phyloP scores from a whole-genome alignment of 83 land plant genomes.

The Isoetes engelmannii region DNA sequence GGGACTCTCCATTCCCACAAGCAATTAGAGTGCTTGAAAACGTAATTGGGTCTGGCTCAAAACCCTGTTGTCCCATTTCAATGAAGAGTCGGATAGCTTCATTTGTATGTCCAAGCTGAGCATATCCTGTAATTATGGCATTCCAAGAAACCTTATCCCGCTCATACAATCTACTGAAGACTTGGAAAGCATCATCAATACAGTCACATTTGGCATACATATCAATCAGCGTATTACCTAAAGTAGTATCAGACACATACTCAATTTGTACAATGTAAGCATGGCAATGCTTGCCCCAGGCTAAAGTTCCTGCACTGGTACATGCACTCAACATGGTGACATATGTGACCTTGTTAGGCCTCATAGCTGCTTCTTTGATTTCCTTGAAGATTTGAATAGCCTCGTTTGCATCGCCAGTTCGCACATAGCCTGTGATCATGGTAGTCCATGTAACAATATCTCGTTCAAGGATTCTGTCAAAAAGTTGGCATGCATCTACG shows the following conservation, averaged over 20 bases:
- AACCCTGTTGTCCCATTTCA: conserved; percentile 18
- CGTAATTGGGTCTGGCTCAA: conserved; percentile 28
- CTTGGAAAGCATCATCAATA: conserved; percentile 24
- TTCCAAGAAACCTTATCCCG: conserved; percentile 52
- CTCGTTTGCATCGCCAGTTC: conserved; percentile 18
- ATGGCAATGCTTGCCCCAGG: conserved; percentile 46
- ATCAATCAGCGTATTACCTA: conserved; percentile 46
- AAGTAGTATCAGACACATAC: conserved; percentile 26
- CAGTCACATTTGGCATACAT: conserved; percentile 49
- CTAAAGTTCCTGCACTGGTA: conserved; percentile 29
- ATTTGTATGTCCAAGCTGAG: conserved; percentile 20
- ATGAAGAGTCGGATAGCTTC: conserved; percentile 34
- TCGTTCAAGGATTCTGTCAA: conserved; percentile 38
- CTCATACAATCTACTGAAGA: conserved; percentile 36
- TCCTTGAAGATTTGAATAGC: conserved; percentile 26
- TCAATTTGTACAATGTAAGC: conserved; percentile 32
- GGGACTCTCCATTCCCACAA: conserved; percentile 30
- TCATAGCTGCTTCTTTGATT: conserved; percentile 36
- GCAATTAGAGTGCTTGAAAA: conserved; percentile 46
- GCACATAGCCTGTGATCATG: conserved; percentile 39
- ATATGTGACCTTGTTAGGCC: conserved; percentile 35
- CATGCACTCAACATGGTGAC: conserved; percentile 42
- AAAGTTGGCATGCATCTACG: conserved; percentile 34
- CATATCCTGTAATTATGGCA: conserved; percentile 39
- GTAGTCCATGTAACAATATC: conserved; percentile 58